phyloP scores from a whole-genome alignment of 441 rosid species.

The Populus hybrid region DNA sequence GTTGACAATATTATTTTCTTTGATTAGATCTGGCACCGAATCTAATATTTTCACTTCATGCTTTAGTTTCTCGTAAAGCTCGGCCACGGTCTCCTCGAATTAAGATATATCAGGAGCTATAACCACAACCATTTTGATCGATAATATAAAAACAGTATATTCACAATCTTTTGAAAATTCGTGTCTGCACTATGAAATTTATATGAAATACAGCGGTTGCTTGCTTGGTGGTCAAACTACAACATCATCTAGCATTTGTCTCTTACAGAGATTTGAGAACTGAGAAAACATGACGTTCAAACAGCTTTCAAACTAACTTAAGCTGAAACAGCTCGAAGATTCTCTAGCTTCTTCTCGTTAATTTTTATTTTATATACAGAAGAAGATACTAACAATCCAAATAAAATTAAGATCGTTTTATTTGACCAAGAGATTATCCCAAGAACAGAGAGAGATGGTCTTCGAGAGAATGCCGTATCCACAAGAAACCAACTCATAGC shows the following conservation, averaged over 20 bases:
- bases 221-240: slow-evolving; percentile 28
- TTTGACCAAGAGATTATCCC: neutral
- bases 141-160: neutral
- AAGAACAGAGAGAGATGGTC: neutral
- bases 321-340: neutral
- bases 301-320: neutral
- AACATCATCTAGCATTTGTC: slow-evolving; percentile 25
- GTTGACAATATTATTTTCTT: neutral
- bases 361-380: neutral
- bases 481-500: neutral
- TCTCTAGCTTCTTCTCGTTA: neutral
- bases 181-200: neutral
- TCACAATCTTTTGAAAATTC: neutral
- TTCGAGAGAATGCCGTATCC: neutral
- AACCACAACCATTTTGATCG: too few relatives aligned
- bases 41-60: neutral
- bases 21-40: neutral
- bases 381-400: neutral
- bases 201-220: slow-evolving; percentile 9
- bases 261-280: slow-evolving; percentile 21
- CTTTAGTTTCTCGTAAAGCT: neutral
- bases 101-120: neutral
- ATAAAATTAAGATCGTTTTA: neutral
- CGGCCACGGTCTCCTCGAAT: neutral
- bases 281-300: neutral